Percentiles rank a stretch among this genome's conserved stretches.
Conservation (phyloP, 208 protist species). For the Trypanosoma caninum region DNA sequence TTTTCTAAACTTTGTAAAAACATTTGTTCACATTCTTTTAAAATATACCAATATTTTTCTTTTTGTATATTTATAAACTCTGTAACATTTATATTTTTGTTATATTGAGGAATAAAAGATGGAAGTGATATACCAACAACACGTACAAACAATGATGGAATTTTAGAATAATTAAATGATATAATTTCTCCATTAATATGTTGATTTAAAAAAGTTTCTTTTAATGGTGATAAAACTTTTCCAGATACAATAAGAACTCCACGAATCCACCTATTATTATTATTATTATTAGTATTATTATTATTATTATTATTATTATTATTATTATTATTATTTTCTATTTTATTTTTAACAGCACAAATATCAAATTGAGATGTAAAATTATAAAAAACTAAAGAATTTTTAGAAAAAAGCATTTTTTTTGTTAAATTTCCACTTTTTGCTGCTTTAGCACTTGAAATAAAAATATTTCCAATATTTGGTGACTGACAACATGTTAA, state of each 20-base stretch:
- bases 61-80: not conserved
- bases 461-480: constrained; percentile 19
- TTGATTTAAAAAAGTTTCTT: constrained; percentile 11
- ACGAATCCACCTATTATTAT: constrained; percentile 22
- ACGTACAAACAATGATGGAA: constrained; percentile 4
- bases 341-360: too few species aligned
- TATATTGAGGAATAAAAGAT: not conserved
- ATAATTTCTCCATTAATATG: constrained; percentile 11
- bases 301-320: too few species aligned
- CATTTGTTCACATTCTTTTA: constrained; percentile 7
- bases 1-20: constrained; percentile 14
- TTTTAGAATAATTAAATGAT: not conserved
- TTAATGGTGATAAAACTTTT: constrained; percentile 6
- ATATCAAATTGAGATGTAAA: too few species aligned
- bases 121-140: constrained; percentile 22
- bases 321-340: too few species aligned
- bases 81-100: not conserved
- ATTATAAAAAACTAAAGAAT: too few species aligned
- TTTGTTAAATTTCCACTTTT: constrained; percentile 23
- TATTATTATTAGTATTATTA: not conserved
- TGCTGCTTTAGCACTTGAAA: constrained; percentile 21
- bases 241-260: constrained; percentile 22
- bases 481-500: not conserved
- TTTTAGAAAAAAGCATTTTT: constrained; percentile 19
- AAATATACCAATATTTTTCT: not conserved